Conservation (phyloP, 139 green algal genomes). For the Axilococcus clingmanii region DNA sequence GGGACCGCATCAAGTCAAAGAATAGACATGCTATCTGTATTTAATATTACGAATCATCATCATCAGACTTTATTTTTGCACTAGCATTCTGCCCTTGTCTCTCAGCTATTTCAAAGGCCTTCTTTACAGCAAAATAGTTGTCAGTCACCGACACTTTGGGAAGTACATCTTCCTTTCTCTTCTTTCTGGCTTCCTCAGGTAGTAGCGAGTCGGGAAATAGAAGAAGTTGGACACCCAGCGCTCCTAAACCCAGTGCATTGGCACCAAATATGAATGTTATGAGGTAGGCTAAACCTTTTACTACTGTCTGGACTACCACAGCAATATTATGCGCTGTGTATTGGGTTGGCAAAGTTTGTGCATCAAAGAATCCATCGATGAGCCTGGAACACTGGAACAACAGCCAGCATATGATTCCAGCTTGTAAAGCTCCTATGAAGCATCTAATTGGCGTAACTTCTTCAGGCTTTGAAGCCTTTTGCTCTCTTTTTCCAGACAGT, state of each 20-base stretch:
- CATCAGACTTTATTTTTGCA: not conserved
- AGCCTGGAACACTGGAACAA: conserved; percentile 12
- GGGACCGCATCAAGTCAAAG: not conserved
- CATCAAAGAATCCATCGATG: conserved; percentile 31
- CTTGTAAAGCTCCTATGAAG: no score
- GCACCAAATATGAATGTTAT: conserved; percentile 48
- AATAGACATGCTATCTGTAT: not conserved
- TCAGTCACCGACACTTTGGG: conserved; percentile 19
- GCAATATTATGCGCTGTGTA: conserved; percentile 42
- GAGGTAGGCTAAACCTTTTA: conserved; percentile 36
- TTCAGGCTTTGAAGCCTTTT: no score
- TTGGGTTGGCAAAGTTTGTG: conserved; percentile 24
- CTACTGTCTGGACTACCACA: conserved; percentile 33
- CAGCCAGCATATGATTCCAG: conserved; percentile 14
- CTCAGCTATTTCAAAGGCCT: conserved; percentile 26
- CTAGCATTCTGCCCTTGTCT: not conserved
- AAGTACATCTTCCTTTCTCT: not conserved
- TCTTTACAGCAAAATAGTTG: conserved; percentile 12
- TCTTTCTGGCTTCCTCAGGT: no score
- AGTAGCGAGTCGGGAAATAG: not conserved
- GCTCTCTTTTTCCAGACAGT: no score
- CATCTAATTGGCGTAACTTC: conserved; percentile 11
- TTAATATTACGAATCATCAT: not conserved
- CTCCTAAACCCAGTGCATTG: conserved; percentile 33
- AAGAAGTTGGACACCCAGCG: not conserved